Evolutionary conservation across 176 grass and related monocot species (phyloP), one percentile per base, ranked within the genome.

Genomic region (Zoysia pacifica): DNA sequence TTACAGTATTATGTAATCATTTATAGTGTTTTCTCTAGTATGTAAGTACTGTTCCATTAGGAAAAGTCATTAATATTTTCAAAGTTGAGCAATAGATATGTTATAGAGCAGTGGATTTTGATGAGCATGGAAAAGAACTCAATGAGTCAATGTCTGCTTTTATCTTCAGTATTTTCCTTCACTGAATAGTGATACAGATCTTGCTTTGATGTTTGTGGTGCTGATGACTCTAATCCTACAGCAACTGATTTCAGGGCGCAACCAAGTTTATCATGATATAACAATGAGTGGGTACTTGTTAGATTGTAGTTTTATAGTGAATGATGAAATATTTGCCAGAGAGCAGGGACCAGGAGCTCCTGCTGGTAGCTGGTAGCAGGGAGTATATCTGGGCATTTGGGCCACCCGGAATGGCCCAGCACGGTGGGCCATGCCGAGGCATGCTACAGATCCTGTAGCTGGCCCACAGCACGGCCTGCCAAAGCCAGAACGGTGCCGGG

Each of bases 121-220:
- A 15, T 39, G 28, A 9, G 41, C 13, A 65, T 69, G 9, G 10
- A 74, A 54, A 41, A 78, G 13, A 69, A 67, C 61, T 80, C 14
- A 49, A 82, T 28, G 28, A 28, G 28, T 28, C 28, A 28, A 28
- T 4, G 43, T 60, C 42, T 37, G 28, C 4, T 68, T 11, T 66
- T 16, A 60, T 58, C 39, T 54, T 64, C 14, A 47, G n/a, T 16
- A 2, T 84, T 84, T 71, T 48, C 40, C 45, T 69, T 77, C 12
- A 80, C 77, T 73, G 39, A 81, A 47, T 87, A 77, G 40, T 81
- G 72, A 78, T 85, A 85, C 86, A 99, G 92, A 88, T 85, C 86
- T 65, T 93, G 90, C 81, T 99, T 99, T 79, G 92, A 99, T 79
- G 93, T 95, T 39, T 86, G 81, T 69, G 88, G 67, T 48, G 88